phyloP scores from a whole-genome alignment of 768 basidiomycete genomes.

The Rhodotorula babjevae region DNA sequence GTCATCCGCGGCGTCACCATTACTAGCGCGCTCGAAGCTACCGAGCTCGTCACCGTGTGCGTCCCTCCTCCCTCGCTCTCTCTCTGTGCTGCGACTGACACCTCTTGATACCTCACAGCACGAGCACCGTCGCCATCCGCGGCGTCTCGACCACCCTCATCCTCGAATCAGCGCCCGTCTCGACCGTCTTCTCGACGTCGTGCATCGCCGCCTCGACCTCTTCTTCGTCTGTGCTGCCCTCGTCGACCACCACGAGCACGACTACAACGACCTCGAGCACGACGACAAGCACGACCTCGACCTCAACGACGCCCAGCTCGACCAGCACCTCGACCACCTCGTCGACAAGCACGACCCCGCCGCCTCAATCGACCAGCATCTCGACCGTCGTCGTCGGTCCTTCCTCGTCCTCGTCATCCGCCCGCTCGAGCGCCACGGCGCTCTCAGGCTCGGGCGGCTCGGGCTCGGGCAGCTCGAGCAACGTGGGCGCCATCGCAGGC shows the following conservation, averaged over 20 bases:
- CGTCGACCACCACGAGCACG: neutral
- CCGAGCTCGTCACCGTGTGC: constrained; percentile 16
- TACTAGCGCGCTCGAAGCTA: neutral
- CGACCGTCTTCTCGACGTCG: constrained; percentile 5
- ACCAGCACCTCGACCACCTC: neutral
- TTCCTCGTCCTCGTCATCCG: neutral
- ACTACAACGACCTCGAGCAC: neutral
- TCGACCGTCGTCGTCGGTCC: neutral
- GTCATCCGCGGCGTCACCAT: constrained; percentile 1
- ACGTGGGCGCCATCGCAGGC: constrained; percentile 23
- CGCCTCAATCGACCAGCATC: neutral
- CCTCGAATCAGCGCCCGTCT: constrained; percentile 15
- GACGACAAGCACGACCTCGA: neutral
- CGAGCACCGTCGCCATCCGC: neutral
- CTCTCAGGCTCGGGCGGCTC: neutral
- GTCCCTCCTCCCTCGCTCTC: neutral
- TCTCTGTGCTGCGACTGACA: neutral
- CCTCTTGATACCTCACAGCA: neutral
- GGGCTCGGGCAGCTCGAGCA: neutral
- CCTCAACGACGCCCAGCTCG: neutral
- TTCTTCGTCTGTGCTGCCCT: neutral
- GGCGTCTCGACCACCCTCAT: constrained; percentile 11
- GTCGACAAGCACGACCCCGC: neutral
- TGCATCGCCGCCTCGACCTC: neutral
- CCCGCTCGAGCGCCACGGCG: constrained; percentile 10